Evolutionary conservation across 2,329 filamentous ascomycete genomes (phyloP).

Genomic region (Xylaria sp.): DNA sequence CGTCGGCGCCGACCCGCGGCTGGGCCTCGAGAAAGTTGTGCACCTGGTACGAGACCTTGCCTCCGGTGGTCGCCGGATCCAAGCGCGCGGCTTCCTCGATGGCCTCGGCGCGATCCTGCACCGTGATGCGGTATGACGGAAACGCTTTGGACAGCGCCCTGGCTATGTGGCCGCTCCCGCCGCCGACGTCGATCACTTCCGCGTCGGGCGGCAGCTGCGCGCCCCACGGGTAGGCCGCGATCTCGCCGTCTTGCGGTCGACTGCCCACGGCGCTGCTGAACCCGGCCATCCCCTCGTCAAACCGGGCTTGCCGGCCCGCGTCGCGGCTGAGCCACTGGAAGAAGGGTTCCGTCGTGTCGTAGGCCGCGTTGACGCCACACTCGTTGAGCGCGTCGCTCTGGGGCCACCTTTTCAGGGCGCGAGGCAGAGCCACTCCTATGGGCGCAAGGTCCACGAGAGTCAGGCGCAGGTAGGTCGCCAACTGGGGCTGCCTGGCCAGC

Average conservation of each 20-base stretch:
- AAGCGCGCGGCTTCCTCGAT: too few relatives aligned
- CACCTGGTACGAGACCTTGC: too few relatives aligned
- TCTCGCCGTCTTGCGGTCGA: background rate
- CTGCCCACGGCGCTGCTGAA: background rate
- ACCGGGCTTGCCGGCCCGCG: background rate
- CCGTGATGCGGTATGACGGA: constrained; percentile 1
- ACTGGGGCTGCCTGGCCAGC: background rate
- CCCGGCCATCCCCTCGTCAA: background rate
- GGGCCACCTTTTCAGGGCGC: background rate
- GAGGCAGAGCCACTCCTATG: background rate
- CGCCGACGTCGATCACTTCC: background rate
- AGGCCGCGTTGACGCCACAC: background rate
- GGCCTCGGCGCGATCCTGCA: background rate
- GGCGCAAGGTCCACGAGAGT: background rate
- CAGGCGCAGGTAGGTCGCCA: background rate
- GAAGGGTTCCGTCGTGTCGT: background rate
- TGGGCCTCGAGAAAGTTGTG: constrained; percentile 3
- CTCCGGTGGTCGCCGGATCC: too few relatives aligned
- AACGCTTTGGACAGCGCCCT: background rate
- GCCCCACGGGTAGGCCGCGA: background rate
- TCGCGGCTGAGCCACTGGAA: background rate
- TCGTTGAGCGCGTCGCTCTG: background rate
- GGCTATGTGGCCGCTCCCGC: background rate
- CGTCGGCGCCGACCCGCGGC: constrained; percentile 3
- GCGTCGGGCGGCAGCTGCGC: background rate